These are phyloP conservation scores for Blastocystis sp. DNA, from an alignment of 352 stramenopile species.

Conservation along the genomic window DNA sequence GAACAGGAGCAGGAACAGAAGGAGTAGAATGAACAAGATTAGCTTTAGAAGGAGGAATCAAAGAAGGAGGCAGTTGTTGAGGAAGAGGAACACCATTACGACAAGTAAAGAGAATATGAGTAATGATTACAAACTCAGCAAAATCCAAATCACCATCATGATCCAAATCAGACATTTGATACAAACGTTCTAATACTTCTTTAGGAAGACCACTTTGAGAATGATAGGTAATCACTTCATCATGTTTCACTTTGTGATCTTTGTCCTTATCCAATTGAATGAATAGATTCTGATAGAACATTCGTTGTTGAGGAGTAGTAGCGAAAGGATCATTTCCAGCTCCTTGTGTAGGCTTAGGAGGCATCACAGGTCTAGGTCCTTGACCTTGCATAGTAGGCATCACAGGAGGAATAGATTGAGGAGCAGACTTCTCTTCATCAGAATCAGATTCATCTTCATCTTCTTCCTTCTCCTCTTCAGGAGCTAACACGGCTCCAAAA, in stretches of 20 bases:
- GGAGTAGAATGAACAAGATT: too few species aligned
- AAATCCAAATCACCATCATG: not conserved
- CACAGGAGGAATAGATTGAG: not conserved
- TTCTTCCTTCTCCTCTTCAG: too few species aligned
- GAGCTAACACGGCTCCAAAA: too few species aligned
- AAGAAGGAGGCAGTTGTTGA: not conserved
- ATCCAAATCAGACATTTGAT: too few species aligned
- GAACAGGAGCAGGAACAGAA: not conserved
- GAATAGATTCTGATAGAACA: not conserved
- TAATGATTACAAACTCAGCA: not conserved
- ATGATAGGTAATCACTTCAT: too few species aligned
- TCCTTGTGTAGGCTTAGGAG: not conserved
- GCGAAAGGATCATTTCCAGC: not conserved
- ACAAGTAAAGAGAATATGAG: not conserved
- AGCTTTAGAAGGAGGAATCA: too few species aligned
- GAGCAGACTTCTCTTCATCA: not conserved
- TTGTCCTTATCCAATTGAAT: constrained; percentile 36
- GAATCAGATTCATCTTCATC: not conserved
- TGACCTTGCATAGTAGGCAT: too few species aligned
- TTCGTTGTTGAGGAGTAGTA: too few species aligned
- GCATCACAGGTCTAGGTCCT: too few species aligned
- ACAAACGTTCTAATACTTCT: too few species aligned
- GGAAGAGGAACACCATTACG: not conserved
- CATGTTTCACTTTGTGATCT: not conserved
- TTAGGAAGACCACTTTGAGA: too few species aligned